These are phyloP conservation scores for Laguncularia racemosa DNA, from an alignment of 345 rosid genomes.

Conservation along the genomic window DNA sequence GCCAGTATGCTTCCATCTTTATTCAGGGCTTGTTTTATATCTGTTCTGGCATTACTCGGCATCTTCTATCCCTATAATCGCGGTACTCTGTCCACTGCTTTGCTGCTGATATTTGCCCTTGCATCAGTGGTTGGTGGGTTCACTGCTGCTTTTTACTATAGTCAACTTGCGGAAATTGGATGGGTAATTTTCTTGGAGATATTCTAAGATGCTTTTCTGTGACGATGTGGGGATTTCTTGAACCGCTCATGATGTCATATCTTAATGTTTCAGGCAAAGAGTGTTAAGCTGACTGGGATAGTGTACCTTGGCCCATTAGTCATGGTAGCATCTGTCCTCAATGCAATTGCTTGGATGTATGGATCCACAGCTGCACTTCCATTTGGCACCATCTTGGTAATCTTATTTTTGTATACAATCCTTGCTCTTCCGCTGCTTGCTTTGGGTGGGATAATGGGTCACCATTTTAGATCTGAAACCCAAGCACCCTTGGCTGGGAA, in stretches of 20 bases:
- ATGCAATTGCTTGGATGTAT: conserved; percentile 55
- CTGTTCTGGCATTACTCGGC: conserved; percentile 51
- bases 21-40: conserved; percentile 49
- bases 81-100: conserved; percentile 47
- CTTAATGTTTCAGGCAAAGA: conserved; percentile 42
- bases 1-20: conserved; percentile 5
- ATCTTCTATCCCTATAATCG: conserved; percentile 70
- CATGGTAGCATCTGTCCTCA: conserved; percentile 38
- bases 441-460: conserved; percentile 63
- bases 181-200: conserved; percentile 35
- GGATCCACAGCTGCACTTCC: conserved; percentile 81
- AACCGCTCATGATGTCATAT: not conserved
- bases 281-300: conserved; percentile 57
- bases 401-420: conserved; percentile 40
- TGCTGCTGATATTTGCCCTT: conserved; percentile 44
- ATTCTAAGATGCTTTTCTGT: conserved; percentile 10
- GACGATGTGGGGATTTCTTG: not conserved
- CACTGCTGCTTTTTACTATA: conserved; percentile 58
- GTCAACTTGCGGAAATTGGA: conserved; percentile 52
- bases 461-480: conserved; percentile 49
- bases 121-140: conserved; percentile 73
- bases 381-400: conserved; percentile 57
- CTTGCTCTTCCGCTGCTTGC: conserved; percentile 53
- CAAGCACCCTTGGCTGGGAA: conserved; percentile 50
- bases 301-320: conserved; percentile 52